Base-by-base conservation (phyloP, 129 eudicot genomes). In the Centrapalus pauciflorus region DNA sequence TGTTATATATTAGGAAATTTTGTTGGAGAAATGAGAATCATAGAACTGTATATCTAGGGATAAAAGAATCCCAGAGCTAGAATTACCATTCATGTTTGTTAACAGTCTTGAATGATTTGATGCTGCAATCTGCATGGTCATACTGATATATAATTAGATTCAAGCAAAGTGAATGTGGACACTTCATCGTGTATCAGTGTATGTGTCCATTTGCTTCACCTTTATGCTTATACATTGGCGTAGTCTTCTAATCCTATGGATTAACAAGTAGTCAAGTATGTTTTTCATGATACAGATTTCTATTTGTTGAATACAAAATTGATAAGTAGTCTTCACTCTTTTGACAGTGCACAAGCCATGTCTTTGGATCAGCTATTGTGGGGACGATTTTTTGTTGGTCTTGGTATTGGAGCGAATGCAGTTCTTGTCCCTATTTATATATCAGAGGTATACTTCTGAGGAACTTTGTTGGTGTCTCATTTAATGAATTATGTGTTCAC, bases 341-440 rank as follows among this genome's bases (percentile, higher is more conserved):
- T 72, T 76, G 61, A 74, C 88, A 90, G 97, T 86, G 97, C 95
- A 57, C 95, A 90, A 84, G 88, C 97, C 41, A 81, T 72, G 69
- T 84, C 89, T 60, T 75, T 90, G 79, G 87, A 90, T 30, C 95
- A 81, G 63, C 76, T 90, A 72, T 78, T 86, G 35, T 81, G 58
- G 74, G 97, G 97, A 55, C 85, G 97, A 51, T 86, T 90, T 68
- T 81, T 90, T 10, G 95, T 90, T 28, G 97, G 97, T 61, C 95
- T 90, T 66, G 97, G 97, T 74, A 86, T 90, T 72, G 97, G 97
- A 30, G 95, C 88, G 60, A 84, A 86, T 83, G 88, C 97, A 2
- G 97, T 90, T 69, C 88, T 90, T 43, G 97, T 90, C 69, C 88
- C 97, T 65, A 84, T 90, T 69, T 90, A 90, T 67, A 90, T 90